Evolutionary conservation across 805 yeast genomes (phyloP), one percentile per base, ranked within the genome.

Genomic region (Diddensiella caesifluorescens): DNA sequence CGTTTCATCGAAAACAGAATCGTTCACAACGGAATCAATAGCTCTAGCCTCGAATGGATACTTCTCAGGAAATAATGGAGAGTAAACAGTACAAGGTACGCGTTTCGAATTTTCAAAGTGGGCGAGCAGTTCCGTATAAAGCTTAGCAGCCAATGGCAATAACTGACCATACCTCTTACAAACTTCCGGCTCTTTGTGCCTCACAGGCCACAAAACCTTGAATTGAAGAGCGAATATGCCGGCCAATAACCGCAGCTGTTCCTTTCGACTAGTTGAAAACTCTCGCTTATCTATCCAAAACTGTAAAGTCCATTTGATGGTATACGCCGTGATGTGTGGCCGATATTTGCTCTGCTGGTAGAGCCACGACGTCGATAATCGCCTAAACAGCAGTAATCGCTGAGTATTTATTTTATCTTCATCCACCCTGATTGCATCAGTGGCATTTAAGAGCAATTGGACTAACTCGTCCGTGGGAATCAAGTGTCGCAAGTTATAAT

Each of bases 21-120:
- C 84, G 48, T 77, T 75, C 15, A 84, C 83, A 33, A 79, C 68
- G 0, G 94, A 80, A 55, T 87, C 95, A 50, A 83, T 74, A 0
- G 89, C 77, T 22, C 69, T 54, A 32, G 77, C 80, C 36, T 64
- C 63, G 55, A 81, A 80, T 13, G 95, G 95, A 53, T 73, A 75
- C 12, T 63, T 60, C 22, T 70, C 68, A 5, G 92, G 95, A 65
- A 86, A 88, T 30, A 60, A 41, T 18, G 53, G 51, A 2, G 58
- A 50, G 41, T 85, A 62, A 21, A 68, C 70, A 0, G 86, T 79
- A 55, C 80, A 83, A 63, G 86, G 45, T 4, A 73, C 61, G 74
- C 79, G 26, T 79, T 74, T 45, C 70, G 71, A 61, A 75, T 74
- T 40, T 65, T 15, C 50, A 25, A 51, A 51, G 22, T 44, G 44